A percentile compares a stretch with the other conserved stretches of the same genome.
Evolutionary conservation across 2,329 filamentous ascomycete genomes (phyloP).

Genomic region (Fusarium irregulare): DNA sequence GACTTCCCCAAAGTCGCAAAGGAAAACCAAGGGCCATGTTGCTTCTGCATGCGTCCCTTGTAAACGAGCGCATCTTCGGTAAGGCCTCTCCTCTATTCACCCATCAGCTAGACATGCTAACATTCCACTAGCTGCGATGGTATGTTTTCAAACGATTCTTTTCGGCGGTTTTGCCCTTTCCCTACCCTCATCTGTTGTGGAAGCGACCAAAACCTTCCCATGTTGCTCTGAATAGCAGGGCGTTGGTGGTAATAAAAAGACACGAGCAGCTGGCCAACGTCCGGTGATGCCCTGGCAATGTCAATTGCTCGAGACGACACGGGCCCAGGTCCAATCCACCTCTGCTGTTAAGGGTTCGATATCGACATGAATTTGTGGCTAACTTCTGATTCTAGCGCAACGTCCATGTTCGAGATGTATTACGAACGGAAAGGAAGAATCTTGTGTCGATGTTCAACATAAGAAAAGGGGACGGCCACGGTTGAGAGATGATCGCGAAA

Average conservation of each 20-base stretch:
- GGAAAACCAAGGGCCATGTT: constrained; percentile 83
- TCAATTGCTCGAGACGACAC: not conserved
- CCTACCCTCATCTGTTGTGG: not conserved
- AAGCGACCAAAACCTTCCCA: not conserved
- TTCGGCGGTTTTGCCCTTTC: not conserved
- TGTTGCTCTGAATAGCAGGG: too few species aligned
- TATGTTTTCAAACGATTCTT: constrained; percentile 58
- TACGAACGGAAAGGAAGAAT: constrained; percentile 82
- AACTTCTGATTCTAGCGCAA: constrained; percentile 65
- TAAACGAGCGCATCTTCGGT: constrained; percentile 83
- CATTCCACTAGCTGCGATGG: constrained; percentile 66
- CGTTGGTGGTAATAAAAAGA: not conserved
- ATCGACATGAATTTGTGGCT: constrained; percentile 41
- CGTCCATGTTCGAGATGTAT: constrained; percentile 82
- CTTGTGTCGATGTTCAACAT: constrained; percentile 85
- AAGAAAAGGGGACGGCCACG: constrained; percentile 85
- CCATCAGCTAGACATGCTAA: constrained; percentile 20
- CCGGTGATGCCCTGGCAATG: not conserved
- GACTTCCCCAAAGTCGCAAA: constrained; percentile 69
- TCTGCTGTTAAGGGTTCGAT: not conserved
- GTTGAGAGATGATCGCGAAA: constrained; percentile 76
- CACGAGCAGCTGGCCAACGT: not conserved
- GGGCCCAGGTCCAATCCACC: not conserved
- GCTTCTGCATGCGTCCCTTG: constrained; percentile 88
- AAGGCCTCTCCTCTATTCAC: constrained; percentile 41